A percentile compares a stretch with the other conserved stretches of the same genome.
phyloP scores from a whole-genome alignment of 768 basidiomycete genomes.

The Cystobasidium ongulense region DNA sequence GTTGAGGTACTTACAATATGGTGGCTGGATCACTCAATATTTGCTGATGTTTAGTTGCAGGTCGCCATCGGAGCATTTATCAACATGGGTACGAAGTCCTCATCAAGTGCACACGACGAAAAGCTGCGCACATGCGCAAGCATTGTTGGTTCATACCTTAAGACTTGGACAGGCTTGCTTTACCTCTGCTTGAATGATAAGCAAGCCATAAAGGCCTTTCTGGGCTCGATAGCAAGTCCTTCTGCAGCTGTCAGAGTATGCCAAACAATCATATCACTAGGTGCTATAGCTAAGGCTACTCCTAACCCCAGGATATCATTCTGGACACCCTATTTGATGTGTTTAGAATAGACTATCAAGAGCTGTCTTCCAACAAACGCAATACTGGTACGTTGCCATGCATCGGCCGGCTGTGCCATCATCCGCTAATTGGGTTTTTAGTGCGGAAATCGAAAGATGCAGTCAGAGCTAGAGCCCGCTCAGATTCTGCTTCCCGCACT shows the following conservation, averaged over 20 bases:
- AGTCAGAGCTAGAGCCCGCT: not conserved
- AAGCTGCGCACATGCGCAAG: constrained; percentile 68
- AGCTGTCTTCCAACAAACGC: constrained; percentile 83
- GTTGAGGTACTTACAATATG: constrained; percentile 58
- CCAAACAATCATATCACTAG: not conserved
- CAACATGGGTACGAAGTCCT: constrained; percentile 78
- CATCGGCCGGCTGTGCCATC: not conserved
- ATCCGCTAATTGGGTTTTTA: not conserved
- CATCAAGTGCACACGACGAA: constrained; percentile 58
- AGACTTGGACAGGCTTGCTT: constrained; percentile 58
- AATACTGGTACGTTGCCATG: constrained; percentile 44
- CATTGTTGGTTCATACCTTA: constrained; percentile 62
- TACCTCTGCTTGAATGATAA: constrained; percentile 88
- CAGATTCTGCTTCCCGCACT: constrained; percentile 23
- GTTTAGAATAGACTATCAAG: constrained; percentile 79
- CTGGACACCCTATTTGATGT: constrained; percentile 91
- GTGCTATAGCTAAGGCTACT: not conserved
- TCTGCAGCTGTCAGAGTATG: constrained; percentile 74
- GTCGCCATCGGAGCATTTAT: constrained; percentile 81
- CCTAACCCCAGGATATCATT: constrained; percentile 63
- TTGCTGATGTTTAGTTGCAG: constrained; percentile 46
- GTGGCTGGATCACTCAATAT: not conserved
- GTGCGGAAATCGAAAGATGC: not conserved
- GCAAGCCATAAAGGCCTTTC: constrained; percentile 70
- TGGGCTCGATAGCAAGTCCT: constrained; percentile 79